phyloP scores from a whole-genome alignment of 768 basidiomycete genomes.

The Kwoniella dejecticola region DNA sequence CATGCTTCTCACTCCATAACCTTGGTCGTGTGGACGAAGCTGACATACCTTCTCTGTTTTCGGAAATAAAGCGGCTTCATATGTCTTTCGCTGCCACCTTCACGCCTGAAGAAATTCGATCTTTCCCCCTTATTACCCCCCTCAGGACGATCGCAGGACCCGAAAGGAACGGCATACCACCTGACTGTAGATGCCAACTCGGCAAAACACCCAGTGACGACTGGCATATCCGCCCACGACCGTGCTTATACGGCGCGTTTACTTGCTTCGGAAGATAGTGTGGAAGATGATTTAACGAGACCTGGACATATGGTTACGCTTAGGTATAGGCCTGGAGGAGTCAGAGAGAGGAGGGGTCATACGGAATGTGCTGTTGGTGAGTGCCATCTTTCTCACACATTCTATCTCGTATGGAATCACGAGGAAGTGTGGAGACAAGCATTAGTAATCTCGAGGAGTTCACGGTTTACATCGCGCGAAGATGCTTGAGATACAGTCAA shows the following conservation, averaged over 20 bases:
- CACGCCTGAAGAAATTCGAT: conserved; percentile 72
- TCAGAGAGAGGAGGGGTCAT: conserved; percentile 84
- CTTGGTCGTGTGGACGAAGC: no score
- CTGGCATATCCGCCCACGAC: conserved; percentile 96
- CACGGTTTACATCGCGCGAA: no score
- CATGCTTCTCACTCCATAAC: no score
- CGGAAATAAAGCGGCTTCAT: conserved; percentile 89
- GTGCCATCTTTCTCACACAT: conserved; percentile 34
- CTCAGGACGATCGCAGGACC: conserved; percentile 64
- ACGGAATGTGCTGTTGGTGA: conserved; percentile 78
- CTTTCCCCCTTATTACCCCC: conserved; percentile 63
- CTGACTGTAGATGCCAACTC: conserved; percentile 86
- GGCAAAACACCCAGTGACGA: conserved; percentile 66
- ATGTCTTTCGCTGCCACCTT: conserved; percentile 77
- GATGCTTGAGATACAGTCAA: no score
- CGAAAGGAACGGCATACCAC: conserved; percentile 90
- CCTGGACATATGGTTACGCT: conserved; percentile 96
- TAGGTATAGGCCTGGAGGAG: conserved; percentile 80
- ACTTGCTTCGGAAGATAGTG: conserved; percentile 64
- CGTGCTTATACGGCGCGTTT: conserved; percentile 82
- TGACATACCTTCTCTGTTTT: neutral
- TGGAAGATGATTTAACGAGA: conserved; percentile 74
- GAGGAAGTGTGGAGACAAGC: no score
- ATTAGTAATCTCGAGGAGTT: no score
- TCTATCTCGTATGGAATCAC: no score